Evolutionary conservation across 1,284 basidiomycete genomes (phyloP), one percentile per base, ranked within the genome.

Genomic region (Puccinia triticina): DNA sequence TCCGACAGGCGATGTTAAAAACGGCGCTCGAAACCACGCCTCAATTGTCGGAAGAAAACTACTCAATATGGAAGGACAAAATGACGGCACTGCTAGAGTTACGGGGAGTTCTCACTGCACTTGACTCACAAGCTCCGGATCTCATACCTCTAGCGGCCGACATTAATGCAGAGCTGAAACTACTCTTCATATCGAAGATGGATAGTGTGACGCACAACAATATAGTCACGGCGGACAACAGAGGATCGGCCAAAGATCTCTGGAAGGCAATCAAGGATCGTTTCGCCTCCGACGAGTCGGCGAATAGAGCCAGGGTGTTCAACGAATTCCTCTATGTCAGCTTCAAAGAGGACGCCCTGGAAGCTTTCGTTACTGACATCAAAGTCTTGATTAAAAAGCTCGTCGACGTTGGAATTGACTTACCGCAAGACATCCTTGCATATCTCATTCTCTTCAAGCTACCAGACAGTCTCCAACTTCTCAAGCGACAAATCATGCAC

Each of bases 201-300:
- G 55, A 57, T 29, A 57, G 55, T 57, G 55, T 57, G 55, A 57
- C 55, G 26, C 55, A 57, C 26, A 57, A 57, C 16, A 57, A 57
- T 29, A 57, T 57, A 23, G 55, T 57, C 55, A 57, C 55, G 55
- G 55, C 55, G 21, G 55, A 57, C 21, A 57, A 57, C 26, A 23
- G 55, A 29, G 55, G 55, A 57, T 57, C 55, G 55, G 55, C 55
- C 4, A 57, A 57, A 18, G 26, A 57, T 57, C 55, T 57, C 21
- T 57, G 21, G 55, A 57, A 57, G 55, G 55, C 55, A 57, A 57
- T 57, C 55, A 57, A 57, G 21, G 55, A 57, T 57, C 16, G 55
- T 7, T 57, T 57, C 26, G 55, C 55, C 55, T 57, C 55, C 55
- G 16, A 57, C 26, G 55, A 57, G 55, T 57, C 55, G 26, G 21